phyloP scores from a whole-genome alignment of 2,329 filamentous ascomycete genomes.

The Pyricularia pennisetigena region DNA sequence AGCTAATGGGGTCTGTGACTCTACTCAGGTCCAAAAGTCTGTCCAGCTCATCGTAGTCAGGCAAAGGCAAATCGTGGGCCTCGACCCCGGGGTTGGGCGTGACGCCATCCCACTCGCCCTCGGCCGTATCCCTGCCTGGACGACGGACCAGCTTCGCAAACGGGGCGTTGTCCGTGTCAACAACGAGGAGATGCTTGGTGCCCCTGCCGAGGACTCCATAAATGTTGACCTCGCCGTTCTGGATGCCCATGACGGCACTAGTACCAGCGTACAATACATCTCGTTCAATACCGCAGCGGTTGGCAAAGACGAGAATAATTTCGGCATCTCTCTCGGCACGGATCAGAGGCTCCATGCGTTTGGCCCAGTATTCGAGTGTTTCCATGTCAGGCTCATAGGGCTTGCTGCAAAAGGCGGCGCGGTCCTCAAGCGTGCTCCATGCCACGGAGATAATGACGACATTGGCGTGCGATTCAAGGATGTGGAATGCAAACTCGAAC shows the following conservation, averaged over 20 bases:
- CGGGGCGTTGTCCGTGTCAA: slow-evolving; percentile 45
- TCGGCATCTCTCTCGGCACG: slow-evolving; percentile 41
- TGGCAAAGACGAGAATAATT: slow-evolving; percentile 62
- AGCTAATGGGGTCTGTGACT: neutral
- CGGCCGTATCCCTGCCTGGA: neutral
- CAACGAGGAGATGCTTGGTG: slow-evolving; percentile 56
- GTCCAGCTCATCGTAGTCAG: neutral
- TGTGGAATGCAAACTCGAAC: slow-evolving; percentile 45
- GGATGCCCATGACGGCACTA: slow-evolving; percentile 59
- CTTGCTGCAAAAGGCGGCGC: slow-evolving; percentile 30
- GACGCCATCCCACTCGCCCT: neutral
- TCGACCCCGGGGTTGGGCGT: neutral
- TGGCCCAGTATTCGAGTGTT: slow-evolving; percentile 66
- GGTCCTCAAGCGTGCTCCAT: slow-evolving; percentile 56
- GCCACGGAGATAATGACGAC: slow-evolving; percentile 68
- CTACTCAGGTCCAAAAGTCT: neutral
- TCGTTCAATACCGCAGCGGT: slow-evolving; percentile 58
- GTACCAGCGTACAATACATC: slow-evolving; percentile 64
- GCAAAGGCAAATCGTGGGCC: neutral
- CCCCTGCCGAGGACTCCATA: slow-evolving; percentile 62
- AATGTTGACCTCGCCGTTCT: slow-evolving; percentile 53
- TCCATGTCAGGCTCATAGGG: slow-evolving; percentile 58
- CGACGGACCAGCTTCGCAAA: slow-evolving; percentile 31
- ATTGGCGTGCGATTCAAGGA: slow-evolving; percentile 44
- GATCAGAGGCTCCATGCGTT: slow-evolving; percentile 57